Conservation (phyloP, 176 grass and related monocot species). For the Aegilops tauschii region DNA sequence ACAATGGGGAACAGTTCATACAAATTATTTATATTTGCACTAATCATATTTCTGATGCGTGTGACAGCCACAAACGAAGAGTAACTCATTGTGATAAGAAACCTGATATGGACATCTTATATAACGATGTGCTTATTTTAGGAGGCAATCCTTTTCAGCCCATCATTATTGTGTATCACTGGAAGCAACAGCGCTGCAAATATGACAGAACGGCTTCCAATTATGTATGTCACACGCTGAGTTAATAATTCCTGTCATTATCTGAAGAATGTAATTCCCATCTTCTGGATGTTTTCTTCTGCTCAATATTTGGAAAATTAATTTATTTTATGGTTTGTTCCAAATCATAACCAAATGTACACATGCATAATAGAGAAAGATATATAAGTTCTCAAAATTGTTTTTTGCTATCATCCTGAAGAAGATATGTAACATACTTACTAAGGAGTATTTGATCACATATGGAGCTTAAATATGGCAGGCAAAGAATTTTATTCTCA, state of each 20-base stretch:
- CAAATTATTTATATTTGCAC: background rate
- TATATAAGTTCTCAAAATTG: background rate
- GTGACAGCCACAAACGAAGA: background rate
- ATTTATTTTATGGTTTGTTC: background rate
- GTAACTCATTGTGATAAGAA: constrained; percentile 23
- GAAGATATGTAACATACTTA: background rate
- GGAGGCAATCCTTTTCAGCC: constrained; percentile 32
- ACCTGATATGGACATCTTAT: constrained; percentile 20
- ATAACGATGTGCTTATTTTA: constrained; percentile 9
- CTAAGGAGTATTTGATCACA: background rate
- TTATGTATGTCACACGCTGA: background rate
- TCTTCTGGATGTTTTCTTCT: background rate
- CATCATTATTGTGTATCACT: constrained; percentile 38
- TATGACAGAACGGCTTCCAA: background rate
- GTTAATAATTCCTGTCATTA: constrained; percentile 13
- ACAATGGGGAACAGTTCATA: too few species aligned
- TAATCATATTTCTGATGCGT: background rate
- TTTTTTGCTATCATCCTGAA: background rate
- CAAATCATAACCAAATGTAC: constrained; percentile 13
- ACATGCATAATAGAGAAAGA: background rate
- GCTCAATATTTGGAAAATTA: background rate
- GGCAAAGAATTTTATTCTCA: background rate
- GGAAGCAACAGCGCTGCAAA: constrained; percentile 42
- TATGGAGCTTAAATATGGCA: background rate
- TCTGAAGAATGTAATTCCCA: background rate